phyloP scores from a whole-genome alignment of 768 basidiomycete genomes.

The Dictyophora rubrovolvata region DNA sequence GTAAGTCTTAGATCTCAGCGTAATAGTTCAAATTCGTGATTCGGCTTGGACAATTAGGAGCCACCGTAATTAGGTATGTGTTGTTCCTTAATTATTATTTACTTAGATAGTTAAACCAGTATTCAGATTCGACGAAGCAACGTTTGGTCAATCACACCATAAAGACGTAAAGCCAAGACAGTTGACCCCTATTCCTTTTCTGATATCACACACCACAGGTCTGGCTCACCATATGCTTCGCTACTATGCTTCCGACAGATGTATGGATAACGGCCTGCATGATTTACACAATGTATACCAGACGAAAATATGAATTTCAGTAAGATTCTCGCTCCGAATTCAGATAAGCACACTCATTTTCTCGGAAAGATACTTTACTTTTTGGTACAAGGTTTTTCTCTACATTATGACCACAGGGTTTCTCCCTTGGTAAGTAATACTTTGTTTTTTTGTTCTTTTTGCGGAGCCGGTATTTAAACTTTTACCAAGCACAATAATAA shows the following conservation, averaged over 20 bases:
- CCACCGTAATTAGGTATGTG: neutral
- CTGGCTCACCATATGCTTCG: constrained; percentile 1
- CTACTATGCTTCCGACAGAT: neutral
- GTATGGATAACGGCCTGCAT: neutral
- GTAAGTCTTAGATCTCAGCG: neutral
- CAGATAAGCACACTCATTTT: neutral
- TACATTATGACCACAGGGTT: neutral
- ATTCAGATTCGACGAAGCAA: neutral
- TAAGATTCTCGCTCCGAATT: neutral
- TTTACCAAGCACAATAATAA: neutral
- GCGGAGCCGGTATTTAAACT: neutral
- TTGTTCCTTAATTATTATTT: neutral
- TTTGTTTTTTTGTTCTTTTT: neutral
- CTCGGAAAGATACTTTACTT: neutral
- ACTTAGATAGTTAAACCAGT: neutral
- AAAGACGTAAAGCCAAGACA: neutral
- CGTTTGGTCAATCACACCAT: neutral
- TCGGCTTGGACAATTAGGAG: neutral
- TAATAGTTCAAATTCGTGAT: neutral
- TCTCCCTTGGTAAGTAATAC: neutral
- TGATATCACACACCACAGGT: neutral
- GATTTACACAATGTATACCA: neutral
- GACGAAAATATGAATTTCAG: neutral
- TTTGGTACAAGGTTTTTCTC: neutral
- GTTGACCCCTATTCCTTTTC: neutral